phyloP scores from a whole-genome alignment of 768 basidiomycete genomes.

The Suillus alpinus region DNA sequence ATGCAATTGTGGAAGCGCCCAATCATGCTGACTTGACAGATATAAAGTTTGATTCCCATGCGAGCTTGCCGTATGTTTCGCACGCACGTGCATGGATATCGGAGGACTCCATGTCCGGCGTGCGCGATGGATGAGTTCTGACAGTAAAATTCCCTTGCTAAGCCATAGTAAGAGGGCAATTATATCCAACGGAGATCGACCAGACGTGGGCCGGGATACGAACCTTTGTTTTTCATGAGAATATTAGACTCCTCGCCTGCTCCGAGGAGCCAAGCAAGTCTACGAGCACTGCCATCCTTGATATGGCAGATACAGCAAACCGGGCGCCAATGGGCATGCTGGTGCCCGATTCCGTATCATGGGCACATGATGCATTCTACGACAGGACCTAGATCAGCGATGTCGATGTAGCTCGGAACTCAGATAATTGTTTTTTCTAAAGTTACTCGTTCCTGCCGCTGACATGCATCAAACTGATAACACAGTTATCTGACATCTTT shows the following conservation, averaged over 20 bases:
- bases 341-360: background rate
- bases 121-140: background rate
- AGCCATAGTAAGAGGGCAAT: background rate
- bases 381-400: background rate
- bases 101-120: too few species aligned
- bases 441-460: background rate
- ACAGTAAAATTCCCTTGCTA: background rate
- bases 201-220: background rate
- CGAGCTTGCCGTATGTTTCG: too few species aligned
- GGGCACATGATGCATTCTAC: background rate
- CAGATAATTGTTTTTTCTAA: background rate
- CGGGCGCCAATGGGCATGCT: background rate
- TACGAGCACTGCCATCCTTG: background rate
- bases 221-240: background rate
- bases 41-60: too few species aligned
- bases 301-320: background rate
- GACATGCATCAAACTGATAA: constrained; percentile 8
- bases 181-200: background rate
- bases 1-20: too few species aligned
- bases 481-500: constrained; percentile 33
- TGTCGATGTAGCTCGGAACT: background rate
- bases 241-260: background rate
- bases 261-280: background rate
- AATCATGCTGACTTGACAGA: too few species aligned
- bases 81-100: too few species aligned